Evolutionary conservation across 441 rosid genomes (phyloP), one percentile per base, ranked within the genome.

Genomic region (Adansonia gregorii): DNA sequence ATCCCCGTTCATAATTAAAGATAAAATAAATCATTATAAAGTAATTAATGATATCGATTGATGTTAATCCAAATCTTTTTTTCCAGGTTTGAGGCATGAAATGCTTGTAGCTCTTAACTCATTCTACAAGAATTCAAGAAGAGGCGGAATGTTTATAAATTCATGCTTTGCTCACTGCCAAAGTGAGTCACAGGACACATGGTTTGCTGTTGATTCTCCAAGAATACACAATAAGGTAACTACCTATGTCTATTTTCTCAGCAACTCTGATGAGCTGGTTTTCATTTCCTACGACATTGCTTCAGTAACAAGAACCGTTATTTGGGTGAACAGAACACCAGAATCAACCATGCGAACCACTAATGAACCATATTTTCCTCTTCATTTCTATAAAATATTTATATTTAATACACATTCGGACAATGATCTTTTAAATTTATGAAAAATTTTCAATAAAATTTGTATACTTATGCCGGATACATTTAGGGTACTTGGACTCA

Each of bases 101-200:
- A 89, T 91, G 95, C 78, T 91, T 70, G 74, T 35, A 73, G 84
- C 88, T 35, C 65, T 89, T 20, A 65, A 74, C 66, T 63, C 78
- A 41, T 89, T 88, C 79, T 80, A 78, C 22, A 74, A 45, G 61
- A 66, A 78, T 73, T 86, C 91, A 17, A 69, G 73, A n/a, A 76
- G 85, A 73, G 91, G 86, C 24, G 95, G 95, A 45, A 87, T 91
- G 90, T 91, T 83, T 77, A 80, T 91, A 80, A 89, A 89, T 76
- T 87, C 95, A 15, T 91, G 95, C 76, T 89, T 91, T 41, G 92
- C 90, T 83, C 95, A 91, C 84, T 91, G 95, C 83, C 93, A 91
- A 79, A 91, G 95, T 59, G 90, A 91, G 82, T 72, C 78, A 31
- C 88, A 89, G 39, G 90, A 91, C 45, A 91, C 95, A 73, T 91